Percentiles rank a stretch among this genome's conserved stretches.
Evolutionary conservation across 768 basidiomycete genomes (phyloP).

Genomic region (Mycena metata): DNA sequence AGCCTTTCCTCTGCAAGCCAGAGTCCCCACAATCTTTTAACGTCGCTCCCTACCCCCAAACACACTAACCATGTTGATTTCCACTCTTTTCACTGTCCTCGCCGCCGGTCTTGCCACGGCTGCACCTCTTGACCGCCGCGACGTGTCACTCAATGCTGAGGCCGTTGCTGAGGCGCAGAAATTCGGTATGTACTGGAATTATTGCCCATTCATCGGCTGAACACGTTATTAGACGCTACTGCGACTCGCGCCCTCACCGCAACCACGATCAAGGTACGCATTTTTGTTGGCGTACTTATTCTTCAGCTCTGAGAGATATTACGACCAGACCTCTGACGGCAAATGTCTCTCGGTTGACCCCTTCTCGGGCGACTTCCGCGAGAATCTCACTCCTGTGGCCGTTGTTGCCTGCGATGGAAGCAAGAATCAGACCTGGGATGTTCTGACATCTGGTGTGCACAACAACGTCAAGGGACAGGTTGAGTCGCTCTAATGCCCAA

Average conservation of each 20-base stretch:
- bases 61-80: slow-evolving; percentile 34
- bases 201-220: no score
- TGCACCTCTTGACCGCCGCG: slow-evolving; percentile 33
- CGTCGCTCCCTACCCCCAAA: background rate
- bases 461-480: slow-evolving; percentile 34
- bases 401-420: slow-evolving; percentile 38
- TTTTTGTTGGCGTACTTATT: background rate
- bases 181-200: background rate
- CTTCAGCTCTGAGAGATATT: background rate
- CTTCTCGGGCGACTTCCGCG: slow-evolving; percentile 42
- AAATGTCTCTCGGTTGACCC: slow-evolving; percentile 42
- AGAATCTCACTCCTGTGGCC: slow-evolving; percentile 41
- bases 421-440: slow-evolving; percentile 41
- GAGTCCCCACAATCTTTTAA: slow-evolving; percentile 36
- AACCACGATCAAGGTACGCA: slow-evolving; percentile 37
- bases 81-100: slow-evolving; percentile 39
- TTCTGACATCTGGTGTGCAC: slow-evolving; percentile 41
- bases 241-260: slow-evolving; percentile 42
- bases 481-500: no score
- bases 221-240: slow-evolving; percentile 18
- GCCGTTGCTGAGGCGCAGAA: slow-evolving; percentile 40
- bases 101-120: slow-evolving; percentile 36
- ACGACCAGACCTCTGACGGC: slow-evolving; percentile 41
- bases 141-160: slow-evolving; percentile 32
- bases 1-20: slow-evolving; percentile 36